These are phyloP conservation scores for Pythium scleroteichum DNA, from an alignment of 352 stramenopile species.

Conservation along the genomic window DNA sequence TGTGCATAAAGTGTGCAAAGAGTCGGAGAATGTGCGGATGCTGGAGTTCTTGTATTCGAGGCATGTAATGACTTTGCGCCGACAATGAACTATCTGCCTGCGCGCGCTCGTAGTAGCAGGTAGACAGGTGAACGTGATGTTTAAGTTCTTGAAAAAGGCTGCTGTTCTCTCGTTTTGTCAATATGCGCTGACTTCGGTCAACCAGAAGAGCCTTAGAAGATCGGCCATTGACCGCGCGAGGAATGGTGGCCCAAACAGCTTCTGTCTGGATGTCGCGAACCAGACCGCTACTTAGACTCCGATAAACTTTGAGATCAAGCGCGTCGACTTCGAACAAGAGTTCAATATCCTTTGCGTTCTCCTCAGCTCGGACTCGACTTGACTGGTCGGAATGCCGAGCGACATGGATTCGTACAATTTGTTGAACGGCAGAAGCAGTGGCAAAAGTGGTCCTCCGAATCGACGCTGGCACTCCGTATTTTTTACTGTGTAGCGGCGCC, in stretches of 20 bases:
- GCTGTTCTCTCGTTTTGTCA: constrained; percentile 21
- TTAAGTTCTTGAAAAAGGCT: constrained; percentile 20
- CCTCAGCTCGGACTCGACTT: background rate
- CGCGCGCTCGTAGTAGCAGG: background rate
- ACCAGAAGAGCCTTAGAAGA: constrained; percentile 17
- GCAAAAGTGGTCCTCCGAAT: constrained; percentile 5
- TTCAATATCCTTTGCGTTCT: constrained; percentile 3
- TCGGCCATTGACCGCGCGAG: constrained; percentile 9
- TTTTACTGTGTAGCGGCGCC: background rate
- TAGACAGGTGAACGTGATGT: constrained; percentile 18
- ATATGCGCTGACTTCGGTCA: constrained; percentile 17
- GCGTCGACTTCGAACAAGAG: constrained; percentile 20
- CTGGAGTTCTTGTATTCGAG: constrained; percentile 22
- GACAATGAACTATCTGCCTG: constrained; percentile 2
- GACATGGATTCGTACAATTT: background rate
- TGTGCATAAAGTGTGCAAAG: constrained; percentile 22
- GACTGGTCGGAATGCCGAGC: background rate
- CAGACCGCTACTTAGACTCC: background rate
- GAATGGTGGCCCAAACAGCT: constrained; percentile 26
- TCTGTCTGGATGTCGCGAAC: constrained; percentile 13
- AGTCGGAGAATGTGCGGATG: constrained; percentile 23
- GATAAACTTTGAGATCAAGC: constrained; percentile 16
- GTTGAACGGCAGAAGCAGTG: background rate
- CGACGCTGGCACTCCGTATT: background rate
- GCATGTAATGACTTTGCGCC: background rate